Conservation (phyloP, 2,329 filamentous ascomycete species). For the Diaporthe velutina region DNA sequence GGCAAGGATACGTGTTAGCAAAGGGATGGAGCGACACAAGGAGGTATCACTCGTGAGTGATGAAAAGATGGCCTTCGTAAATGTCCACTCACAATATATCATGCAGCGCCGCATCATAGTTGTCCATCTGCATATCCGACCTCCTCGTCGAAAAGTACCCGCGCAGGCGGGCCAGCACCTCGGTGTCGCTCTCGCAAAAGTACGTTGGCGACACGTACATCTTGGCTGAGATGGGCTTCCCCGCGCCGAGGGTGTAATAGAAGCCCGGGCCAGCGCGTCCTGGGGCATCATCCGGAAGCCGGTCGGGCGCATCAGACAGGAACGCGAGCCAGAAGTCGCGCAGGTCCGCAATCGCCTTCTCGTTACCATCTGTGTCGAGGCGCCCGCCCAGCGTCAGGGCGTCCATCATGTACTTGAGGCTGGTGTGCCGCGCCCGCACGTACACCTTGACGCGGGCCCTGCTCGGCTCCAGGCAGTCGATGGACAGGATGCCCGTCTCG, state of each 20-base stretch:
- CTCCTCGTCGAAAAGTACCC: conserved; percentile 42
- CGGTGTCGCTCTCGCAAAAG: conserved; percentile 43
- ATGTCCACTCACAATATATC: conserved; percentile 40
- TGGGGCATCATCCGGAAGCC: conserved; percentile 40
- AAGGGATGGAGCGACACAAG: too few species aligned
- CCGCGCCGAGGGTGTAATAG: conserved; percentile 44
- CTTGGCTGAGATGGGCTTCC: conserved; percentile 43
- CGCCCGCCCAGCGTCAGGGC: conserved; percentile 44
- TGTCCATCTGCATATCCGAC: conserved; percentile 41
- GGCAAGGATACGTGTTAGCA: background rate
- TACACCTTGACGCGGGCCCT: conserved; percentile 45
- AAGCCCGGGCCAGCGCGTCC: conserved; percentile 44
- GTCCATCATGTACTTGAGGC: conserved; percentile 44
- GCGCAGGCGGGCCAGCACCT: conserved; percentile 42
- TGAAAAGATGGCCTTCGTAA: too few species aligned
- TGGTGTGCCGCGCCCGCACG: conserved; percentile 42
- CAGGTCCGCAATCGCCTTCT: conserved; percentile 42
- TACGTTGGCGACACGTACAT: conserved; percentile 44
- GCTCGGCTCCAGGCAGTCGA: conserved; percentile 42
- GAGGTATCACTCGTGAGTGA: too few species aligned
- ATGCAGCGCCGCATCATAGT: conserved; percentile 42
- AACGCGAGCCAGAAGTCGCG: conserved; percentile 44
- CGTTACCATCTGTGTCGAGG: conserved; percentile 33
- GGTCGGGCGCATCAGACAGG: conserved; percentile 42
- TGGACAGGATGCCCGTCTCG: conserved; percentile 44